Evolutionary conservation across 371 early-diverging fungal genomes (phyloP).

Genomic region (Mortierella sp.): DNA sequence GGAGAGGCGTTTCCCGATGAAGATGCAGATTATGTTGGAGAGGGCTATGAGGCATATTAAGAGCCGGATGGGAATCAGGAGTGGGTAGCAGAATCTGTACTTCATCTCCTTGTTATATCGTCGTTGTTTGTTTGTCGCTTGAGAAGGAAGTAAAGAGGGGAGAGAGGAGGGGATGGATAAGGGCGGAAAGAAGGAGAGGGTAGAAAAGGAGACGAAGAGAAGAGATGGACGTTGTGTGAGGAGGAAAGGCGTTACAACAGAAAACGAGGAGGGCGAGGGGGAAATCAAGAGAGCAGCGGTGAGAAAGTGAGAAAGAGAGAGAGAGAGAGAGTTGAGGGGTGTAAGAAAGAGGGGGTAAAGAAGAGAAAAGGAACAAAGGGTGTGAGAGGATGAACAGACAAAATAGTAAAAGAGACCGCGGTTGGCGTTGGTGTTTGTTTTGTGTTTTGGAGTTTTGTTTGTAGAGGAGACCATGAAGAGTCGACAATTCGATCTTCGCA

Average conservation of each 20-base stretch:
- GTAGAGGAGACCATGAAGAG: not conserved
- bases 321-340: not conserved
- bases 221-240: not conserved
- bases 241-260: not conserved
- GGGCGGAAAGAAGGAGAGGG: too few relatives aligned
- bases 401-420: too few relatives aligned
- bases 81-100: constrained; percentile 7
- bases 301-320: not conserved
- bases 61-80: constrained; percentile 6
- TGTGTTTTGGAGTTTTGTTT: not conserved
- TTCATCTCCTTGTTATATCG: not conserved
- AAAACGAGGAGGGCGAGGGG: not conserved
- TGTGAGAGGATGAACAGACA: too few relatives aligned
- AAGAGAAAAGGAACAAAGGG: too few relatives aligned
- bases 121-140: not conserved
- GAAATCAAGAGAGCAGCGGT: not conserved
- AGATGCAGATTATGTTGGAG: constrained; percentile 12
- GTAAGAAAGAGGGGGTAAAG: not conserved
- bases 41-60: constrained; percentile 13
- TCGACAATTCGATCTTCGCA: not conserved
- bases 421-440: too few relatives aligned
- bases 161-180: not conserved
- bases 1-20: constrained; percentile 9
- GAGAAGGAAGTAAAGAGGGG: not conserved
- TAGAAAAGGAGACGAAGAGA: not conserved